Evolutionary conservation across 2,329 filamentous ascomycete species (phyloP).

Genomic region (Epichloe sylvatica): DNA sequence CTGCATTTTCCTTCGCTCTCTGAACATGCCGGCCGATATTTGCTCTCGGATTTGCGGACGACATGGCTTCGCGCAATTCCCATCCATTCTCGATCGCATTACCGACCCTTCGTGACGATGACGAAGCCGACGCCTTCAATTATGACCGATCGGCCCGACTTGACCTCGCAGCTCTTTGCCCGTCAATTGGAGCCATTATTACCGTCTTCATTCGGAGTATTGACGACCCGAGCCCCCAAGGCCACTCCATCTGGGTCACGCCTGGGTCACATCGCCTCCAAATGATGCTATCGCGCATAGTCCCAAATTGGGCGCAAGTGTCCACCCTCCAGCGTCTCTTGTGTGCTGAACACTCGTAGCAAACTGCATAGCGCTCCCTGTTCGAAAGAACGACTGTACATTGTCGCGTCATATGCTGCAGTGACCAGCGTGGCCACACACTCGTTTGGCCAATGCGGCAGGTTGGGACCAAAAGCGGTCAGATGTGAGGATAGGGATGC

Average conservation of each 20-base stretch:
- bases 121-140: slow-evolving; percentile 5
- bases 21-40: not conserved
- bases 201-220: not conserved
- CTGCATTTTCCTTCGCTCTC: slow-evolving; percentile 3
- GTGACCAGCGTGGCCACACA: not conserved
- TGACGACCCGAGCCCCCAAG: too few species aligned
- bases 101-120: slow-evolving; percentile 8
- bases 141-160: not conserved
- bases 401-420: not conserved
- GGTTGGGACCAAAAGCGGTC: not conserved
- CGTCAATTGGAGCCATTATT: not conserved
- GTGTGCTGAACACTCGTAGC: not conserved
- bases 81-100: slow-evolving; percentile 5
- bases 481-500: not conserved
- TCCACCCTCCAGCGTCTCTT: not conserved
- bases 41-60: not conserved
- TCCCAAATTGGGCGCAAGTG: not conserved
- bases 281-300: not conserved
- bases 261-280: too few species aligned
- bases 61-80: not conserved
- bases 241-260: too few species aligned
- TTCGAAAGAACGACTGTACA: not conserved
- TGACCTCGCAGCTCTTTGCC: not conserved
- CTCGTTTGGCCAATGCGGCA: not conserved
- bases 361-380: not conserved